Base-by-base conservation (phyloP, 2,329 filamentous ascomycete genomes). In the Hymenoscyphus fraxineus region DNA sequence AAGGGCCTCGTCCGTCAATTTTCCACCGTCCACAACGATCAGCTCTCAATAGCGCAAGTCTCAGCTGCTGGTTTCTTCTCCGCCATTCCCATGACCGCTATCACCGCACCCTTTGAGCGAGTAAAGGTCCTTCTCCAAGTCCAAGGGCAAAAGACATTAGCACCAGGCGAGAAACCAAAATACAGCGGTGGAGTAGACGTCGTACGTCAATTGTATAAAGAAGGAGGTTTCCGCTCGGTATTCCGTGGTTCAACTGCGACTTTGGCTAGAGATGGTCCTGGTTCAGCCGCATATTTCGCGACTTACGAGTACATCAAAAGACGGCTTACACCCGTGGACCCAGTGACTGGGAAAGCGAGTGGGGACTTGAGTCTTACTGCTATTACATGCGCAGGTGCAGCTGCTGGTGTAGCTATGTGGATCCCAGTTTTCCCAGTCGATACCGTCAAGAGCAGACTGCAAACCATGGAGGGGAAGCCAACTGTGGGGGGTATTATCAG, bases 61-160 rank as follows among this genome's bases (percentile, higher is more conserved):
- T 95, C 92, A 40, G 86, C 92, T 41, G 95, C 95, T 15, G 95
- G 95, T 69, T 97, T 97, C 86, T 96, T 99, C 85, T 96, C 92
- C 75, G 95, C 95, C 66, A 90, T 99, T 66, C 95, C 95, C 74
- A 96, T 96, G 92, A 99, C 95, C 3, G 80, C 92, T 78, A 97
- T 99, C 81, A 98, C 95, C n/a, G 95, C 95, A 4, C 95, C 95
- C 66, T 98, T 99, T 77, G 95, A 99, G 84, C 94, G 95, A 74
- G 93, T 99, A 72, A 99, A 99, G 80, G 94, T 99, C 63, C 93
- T 99, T 68, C 88, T 99, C 1, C 95, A 99, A 78, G 96, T 98
- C 71, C 95, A 98, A 80, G 93, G 93, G 74, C 93, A 97, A 79
- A 93, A 93, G 79, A 80, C 84, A 61, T 88, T 95, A 51, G 87